Evolutionary conservation across 2,329 filamentous ascomycete species (phyloP).

Genomic region (Fusarium liriodendri): DNA sequence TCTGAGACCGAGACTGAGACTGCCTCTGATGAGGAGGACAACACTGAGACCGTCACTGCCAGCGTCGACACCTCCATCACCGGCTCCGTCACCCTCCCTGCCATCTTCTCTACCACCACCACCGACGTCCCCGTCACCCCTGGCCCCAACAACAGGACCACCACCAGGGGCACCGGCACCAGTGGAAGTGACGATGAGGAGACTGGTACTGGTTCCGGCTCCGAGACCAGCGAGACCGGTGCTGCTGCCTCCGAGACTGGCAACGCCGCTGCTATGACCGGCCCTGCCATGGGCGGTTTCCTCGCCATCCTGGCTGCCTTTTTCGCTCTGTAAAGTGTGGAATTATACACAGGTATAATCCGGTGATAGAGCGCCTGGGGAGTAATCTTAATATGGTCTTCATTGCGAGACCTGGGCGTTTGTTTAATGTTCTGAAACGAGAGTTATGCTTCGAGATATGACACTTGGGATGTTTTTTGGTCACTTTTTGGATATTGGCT

Average conservation of each 20-base stretch:
- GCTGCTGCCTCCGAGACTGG: constrained; percentile 24
- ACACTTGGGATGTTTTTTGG: neutral
- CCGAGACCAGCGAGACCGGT: constrained; percentile 5
- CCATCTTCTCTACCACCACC: constrained; percentile 29
- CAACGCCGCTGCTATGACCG: constrained; percentile 39
- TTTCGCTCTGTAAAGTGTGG: constrained; percentile 46
- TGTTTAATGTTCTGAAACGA: constrained; percentile 17
- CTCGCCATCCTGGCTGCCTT: constrained; percentile 47
- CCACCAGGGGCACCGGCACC: constrained; percentile 20
- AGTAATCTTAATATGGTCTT: neutral
- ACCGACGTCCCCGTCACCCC: constrained; percentile 23
- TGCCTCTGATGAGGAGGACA: neutral
- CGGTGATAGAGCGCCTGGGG: neutral
- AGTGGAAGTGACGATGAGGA: neutral
- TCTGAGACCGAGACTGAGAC: neutral
- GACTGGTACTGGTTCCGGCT: neutral
- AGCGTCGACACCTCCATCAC: neutral
- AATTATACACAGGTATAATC: neutral
- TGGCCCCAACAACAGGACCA: constrained; percentile 21
- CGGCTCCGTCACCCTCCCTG: constrained; percentile 20
- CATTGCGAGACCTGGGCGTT: neutral
- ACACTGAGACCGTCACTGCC: neutral
- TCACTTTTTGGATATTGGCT: neutral
- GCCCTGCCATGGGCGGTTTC: constrained; percentile 42
- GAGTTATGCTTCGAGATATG: neutral